Evolutionary conservation across 352 stramenopile genomes (phyloP).

Genomic region (Phytophthora meadii): DNA sequence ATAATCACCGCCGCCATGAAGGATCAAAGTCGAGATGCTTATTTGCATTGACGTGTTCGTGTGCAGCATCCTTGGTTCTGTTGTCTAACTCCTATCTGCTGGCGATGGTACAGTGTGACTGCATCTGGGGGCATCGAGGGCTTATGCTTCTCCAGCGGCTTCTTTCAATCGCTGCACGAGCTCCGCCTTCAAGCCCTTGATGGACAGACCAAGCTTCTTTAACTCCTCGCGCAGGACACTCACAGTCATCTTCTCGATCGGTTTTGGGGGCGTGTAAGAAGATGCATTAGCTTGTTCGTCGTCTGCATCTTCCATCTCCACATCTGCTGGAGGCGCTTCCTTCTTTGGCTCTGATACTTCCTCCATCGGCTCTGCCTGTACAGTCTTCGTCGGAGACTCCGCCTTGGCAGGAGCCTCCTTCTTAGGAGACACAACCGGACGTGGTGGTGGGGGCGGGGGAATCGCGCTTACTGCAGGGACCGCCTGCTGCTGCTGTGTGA

Average conservation of each 20-base stretch:
- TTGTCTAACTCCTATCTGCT: conserved; percentile 44
- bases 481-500: conserved; percentile 31
- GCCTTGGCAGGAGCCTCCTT: conserved; percentile 13
- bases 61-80: conserved; percentile 16
- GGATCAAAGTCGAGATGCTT: conserved; percentile 32
- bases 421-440: conserved; percentile 16
- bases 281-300: conserved; percentile 38
- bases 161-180: conserved; percentile 84
- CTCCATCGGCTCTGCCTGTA: conserved; percentile 31
- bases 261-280: conserved; percentile 67
- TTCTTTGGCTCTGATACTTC: conserved; percentile 24
- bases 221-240: conserved; percentile 71
- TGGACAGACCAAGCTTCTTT: conserved; percentile 77
- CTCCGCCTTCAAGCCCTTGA: conserved; percentile 86
- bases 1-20: conserved; percentile 18
- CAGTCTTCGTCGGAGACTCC: conserved; percentile 29
- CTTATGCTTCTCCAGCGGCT: conserved; percentile 51
- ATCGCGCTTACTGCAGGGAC: conserved; percentile 25
- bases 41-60: conserved; percentile 35
- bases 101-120: conserved; percentile 20
- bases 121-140: conserved; percentile 5
- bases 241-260: conserved; percentile 83
- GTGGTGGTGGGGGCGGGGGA: conserved; percentile 40
- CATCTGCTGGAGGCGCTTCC: conserved; percentile 37
- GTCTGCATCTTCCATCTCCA: conserved; percentile 64